Evolutionary conservation across 2,329 filamentous ascomycete genomes (phyloP).

Genomic region (Coniochaeta hoffmannii): DNA sequence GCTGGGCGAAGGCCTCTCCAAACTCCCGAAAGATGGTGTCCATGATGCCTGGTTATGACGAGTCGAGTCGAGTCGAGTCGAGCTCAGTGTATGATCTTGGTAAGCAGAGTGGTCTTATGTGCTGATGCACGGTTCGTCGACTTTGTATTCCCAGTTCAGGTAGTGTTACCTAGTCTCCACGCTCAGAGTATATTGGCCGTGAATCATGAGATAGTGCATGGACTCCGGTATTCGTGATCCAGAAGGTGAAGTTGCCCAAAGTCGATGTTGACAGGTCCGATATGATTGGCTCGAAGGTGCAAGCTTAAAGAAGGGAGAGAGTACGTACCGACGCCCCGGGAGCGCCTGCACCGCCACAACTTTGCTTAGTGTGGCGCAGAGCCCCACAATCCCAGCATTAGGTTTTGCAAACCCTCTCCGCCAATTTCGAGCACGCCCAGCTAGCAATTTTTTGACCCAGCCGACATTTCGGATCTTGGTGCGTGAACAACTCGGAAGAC

Average conservation of each 20-base stretch:
- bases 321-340: not conserved
- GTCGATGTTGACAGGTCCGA: not conserved
- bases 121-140: not conserved
- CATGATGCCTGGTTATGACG: constrained; percentile 41
- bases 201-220: not conserved
- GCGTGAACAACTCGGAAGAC: constrained; percentile 16
- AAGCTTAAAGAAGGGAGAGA: not conserved
- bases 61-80: not conserved
- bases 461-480: constrained; percentile 3
- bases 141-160: too few species aligned
- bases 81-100: not conserved
- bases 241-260: not conserved
- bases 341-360: not conserved
- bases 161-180: not conserved
- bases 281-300: not conserved
- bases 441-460: constrained; percentile 3
- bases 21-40: constrained; percentile 69
- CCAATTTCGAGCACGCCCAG: constrained; percentile 2
- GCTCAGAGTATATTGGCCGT: not conserved
- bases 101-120: not conserved
- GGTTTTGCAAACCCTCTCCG: constrained; percentile 22
- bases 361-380: not conserved
- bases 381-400: not conserved
- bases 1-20: constrained; percentile 54
- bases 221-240: not conserved